Evolutionary conservation across 805 yeast species (phyloP), one percentile per base, ranked within the genome.

Genomic region (Kluyveromyces siamensis): DNA sequence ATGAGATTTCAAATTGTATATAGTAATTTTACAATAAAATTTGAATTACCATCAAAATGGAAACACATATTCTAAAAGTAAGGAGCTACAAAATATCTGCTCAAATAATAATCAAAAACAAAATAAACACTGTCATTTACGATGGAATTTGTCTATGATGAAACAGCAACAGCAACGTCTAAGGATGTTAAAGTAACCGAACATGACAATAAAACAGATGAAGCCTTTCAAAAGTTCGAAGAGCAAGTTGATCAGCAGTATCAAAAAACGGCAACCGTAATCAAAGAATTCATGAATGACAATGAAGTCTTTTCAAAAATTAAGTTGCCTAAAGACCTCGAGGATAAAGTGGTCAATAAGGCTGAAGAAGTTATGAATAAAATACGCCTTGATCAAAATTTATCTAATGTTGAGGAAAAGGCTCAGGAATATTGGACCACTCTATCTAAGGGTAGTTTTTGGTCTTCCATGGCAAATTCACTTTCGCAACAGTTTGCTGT

Each of bases 341-440:
- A 50, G 27, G 56, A 55, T 3, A 47, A 62, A 1, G 33, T 48
- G n/a, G 38, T 50, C 11, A 65, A 62, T 37, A 63, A 62, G 52
- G 81, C 89, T 8, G 87, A 84, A 55, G 74, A 73, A 42, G 79
- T 76, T 46, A 70, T 89, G 45, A 90, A 87, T 52, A 76, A 78
- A 8, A 30, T 30, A 3, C 35, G 35, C 35, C 72, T 90, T 51
- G 97, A 89, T 63, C 68, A 77, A 53, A 83, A 81, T 55, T 71
- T 90, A 42, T 96, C 86, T 55, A 72, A 72, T 47, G 81, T 87
- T 8, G 96, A 90, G 62, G 76, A 75, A 46, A 66, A 74, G 33
- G 90, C 95, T 0, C 77, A 83, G n/a, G 53, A 55, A 10, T 65
- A 62, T 45, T 65, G 69, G 69, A 52, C 51, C 13, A 60, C 56